A percentile compares a stretch with the other conserved stretches of the same genome.
phyloP scores from a whole-genome alignment of 805 yeast genomes.

The Metschnikowia shivogae region DNA sequence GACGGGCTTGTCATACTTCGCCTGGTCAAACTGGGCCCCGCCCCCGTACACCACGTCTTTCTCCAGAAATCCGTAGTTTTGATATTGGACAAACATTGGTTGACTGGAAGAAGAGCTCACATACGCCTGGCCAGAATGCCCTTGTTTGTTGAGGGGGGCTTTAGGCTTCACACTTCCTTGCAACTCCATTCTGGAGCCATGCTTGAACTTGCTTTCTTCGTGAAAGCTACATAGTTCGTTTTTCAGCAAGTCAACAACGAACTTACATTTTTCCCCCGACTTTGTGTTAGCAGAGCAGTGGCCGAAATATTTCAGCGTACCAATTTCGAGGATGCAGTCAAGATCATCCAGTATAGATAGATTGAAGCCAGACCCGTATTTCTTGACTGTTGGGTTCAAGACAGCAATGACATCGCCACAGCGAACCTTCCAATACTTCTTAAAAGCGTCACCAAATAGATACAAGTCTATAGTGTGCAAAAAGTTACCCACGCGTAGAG shows the following conservation, averaged over 20 bases:
- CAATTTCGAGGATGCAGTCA: conserved; percentile 66
- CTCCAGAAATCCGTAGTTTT: conserved; percentile 14
- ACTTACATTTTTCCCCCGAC: conserved; percentile 50
- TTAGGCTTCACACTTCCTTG: conserved; percentile 55
- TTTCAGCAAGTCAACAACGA: conserved; percentile 53
- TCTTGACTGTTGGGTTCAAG: conserved; percentile 64
- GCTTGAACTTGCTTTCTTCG: conserved; percentile 53
- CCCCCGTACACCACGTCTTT: conserved; percentile 15
- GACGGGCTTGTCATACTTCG: conserved; percentile 18
- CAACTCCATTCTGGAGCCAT: conserved; percentile 63
- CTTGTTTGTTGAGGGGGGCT: conserved; percentile 48
- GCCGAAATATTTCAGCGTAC: conserved; percentile 63
- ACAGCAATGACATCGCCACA: conserved; percentile 73
- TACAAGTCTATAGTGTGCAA: conserved; percentile 54
- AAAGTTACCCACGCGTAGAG: conserved; percentile 65
- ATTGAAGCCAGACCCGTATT: conserved; percentile 41
- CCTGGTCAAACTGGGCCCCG: conserved; percentile 18
- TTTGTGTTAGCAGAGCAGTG: conserved; percentile 52
- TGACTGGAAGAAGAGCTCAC: conserved; percentile 20
- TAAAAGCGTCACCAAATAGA: conserved; percentile 64
- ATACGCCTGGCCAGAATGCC: conserved; percentile 16
- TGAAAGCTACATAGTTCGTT: conserved; percentile 70
- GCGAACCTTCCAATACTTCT: conserved; percentile 66
- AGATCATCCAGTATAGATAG: conserved; percentile 48
- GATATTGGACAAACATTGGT: conserved; percentile 20